Evolutionary conservation across 2,329 filamentous ascomycete species (phyloP).

Genomic region (Aspergillus puulaauensis): DNA sequence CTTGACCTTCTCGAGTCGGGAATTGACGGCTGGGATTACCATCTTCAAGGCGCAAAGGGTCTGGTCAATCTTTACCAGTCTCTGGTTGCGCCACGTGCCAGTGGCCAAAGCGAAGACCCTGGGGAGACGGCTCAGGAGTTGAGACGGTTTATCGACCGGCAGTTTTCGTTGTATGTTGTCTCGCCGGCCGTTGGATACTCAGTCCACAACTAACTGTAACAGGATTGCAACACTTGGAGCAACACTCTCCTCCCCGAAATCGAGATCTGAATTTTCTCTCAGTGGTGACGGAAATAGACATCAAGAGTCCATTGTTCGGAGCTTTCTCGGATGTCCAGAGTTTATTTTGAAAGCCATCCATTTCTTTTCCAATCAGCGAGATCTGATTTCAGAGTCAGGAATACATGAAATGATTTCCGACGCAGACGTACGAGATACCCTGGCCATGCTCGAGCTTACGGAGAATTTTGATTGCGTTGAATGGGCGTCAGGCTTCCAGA

Average conservation of each 20-base stretch:
- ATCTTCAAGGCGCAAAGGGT: slow-evolving; percentile 13
- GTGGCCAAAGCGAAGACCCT: slow-evolving; percentile 12
- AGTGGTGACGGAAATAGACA: slow-evolving; percentile 11
- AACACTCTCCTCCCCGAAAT: slow-evolving; percentile 29
- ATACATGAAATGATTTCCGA: not conserved
- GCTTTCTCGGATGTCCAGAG: slow-evolving; percentile 37
- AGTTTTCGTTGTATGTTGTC: slow-evolving; percentile 28
- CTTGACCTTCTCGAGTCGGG: slow-evolving; percentile 21
- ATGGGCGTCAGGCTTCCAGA: slow-evolving; percentile 24
- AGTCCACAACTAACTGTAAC: not conserved
- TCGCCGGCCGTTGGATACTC: not conserved
- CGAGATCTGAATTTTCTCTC: slow-evolving; percentile 22
- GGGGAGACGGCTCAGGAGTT: slow-evolving; percentile 26
- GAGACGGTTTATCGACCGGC: slow-evolving; percentile 26
- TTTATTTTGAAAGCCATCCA: slow-evolving; percentile 30
- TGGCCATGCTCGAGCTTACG: slow-evolving; percentile 19
- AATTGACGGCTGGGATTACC: slow-evolving; percentile 17
- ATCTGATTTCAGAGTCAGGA: slow-evolving; percentile 15
- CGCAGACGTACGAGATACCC: slow-evolving; percentile 3
- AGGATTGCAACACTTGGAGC: slow-evolving; percentile 36
- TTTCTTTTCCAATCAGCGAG: slow-evolving; percentile 26
- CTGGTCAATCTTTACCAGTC: slow-evolving; percentile 13
- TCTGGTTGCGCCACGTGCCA: not conserved
- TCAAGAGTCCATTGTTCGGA: slow-evolving; percentile 30
- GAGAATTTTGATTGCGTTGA: slow-evolving; percentile 24